These are phyloP conservation scores for Fusarium kyushuense DNA, from an alignment of 2,329 filamentous ascomycete species.

Conservation along the genomic window DNA sequence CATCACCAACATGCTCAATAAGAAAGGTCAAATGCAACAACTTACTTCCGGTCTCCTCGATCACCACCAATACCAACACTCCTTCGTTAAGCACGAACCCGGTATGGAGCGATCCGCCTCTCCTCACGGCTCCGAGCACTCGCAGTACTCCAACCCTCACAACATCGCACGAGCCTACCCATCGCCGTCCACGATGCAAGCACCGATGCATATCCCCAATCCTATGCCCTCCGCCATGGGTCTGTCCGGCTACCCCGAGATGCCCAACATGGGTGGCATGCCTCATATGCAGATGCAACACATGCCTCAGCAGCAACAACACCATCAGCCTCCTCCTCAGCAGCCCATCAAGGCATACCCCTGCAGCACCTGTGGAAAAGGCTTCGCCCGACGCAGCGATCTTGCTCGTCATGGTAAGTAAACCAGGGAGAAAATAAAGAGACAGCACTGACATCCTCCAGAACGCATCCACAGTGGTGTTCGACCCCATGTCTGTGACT, in stretches of 20 bases:
- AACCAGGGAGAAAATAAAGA: background rate
- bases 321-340: constrained; percentile 47
- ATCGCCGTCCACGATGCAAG: constrained; percentile 66
- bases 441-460: constrained; percentile 60
- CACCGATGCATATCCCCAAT: constrained; percentile 61
- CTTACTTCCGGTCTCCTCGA: constrained; percentile 51
- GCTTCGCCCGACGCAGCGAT: constrained; percentile 93
- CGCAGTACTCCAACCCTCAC: constrained; percentile 65
- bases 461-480: constrained; percentile 96
- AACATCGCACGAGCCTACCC: constrained; percentile 64
- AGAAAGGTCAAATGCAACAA: constrained; percentile 57
- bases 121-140: constrained; percentile 70
- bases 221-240: constrained; percentile 59
- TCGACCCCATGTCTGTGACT: constrained; percentile 92
- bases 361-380: constrained; percentile 90
- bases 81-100: constrained; percentile 54
- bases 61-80: constrained; percentile 49
- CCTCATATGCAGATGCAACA: constrained; percentile 56
- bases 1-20: constrained; percentile 66
- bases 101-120: constrained; percentile 67
- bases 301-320: constrained; percentile 46
- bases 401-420: constrained; percentile 89
- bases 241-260: constrained; percentile 57
- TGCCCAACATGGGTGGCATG: constrained; percentile 57
- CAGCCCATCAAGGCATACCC: constrained; percentile 77